Conservation (phyloP, 371 early-diverging fungal genomes). For the Circinella minor region DNA sequence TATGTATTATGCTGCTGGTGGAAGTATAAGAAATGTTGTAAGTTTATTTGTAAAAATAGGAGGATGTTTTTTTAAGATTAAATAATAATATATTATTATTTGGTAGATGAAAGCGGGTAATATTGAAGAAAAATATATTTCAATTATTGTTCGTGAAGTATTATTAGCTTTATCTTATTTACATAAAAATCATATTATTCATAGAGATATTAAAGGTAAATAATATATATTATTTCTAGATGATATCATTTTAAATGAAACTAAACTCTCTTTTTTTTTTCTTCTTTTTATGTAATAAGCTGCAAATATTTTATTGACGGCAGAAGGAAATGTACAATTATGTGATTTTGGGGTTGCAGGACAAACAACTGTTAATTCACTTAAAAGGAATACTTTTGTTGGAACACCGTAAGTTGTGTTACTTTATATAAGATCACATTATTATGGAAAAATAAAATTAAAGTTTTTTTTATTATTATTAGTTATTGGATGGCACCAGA, state of each 20-base stretch:
- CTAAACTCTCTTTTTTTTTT: not conserved
- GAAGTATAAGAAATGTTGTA: slow-evolving; percentile 87
- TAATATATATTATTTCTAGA: not conserved
- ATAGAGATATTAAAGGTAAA: slow-evolving; percentile 97
- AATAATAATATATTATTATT: not conserved
- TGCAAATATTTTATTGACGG: slow-evolving; percentile 92
- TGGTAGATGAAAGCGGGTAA: slow-evolving; percentile 81
- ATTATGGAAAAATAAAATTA: no score
- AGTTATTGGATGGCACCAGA: slow-evolving; percentile 93
- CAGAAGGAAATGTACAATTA: slow-evolving; percentile 90
- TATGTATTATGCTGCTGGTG: slow-evolving; percentile 97
- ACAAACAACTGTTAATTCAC: slow-evolving; percentile 69
- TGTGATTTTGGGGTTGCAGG: slow-evolving; percentile 94
- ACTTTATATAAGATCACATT: slow-evolving; percentile 23
- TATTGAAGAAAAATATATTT: slow-evolving; percentile 88
- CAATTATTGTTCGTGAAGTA: slow-evolving; percentile 88
- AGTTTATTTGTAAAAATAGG: slow-evolving; percentile 26
- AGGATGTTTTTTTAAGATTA: not conserved
- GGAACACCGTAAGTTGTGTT: slow-evolving; percentile 76
- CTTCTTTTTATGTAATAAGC: slow-evolving; percentile 40
- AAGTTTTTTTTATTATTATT: no score
- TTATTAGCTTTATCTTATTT: slow-evolving; percentile 89
- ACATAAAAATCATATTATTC: slow-evolving; percentile 94
- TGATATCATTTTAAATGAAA: no score
- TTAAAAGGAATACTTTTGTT: slow-evolving; percentile 86